Evolutionary conservation across 163 green algal species (phyloP).

Genomic region (Prototheca wickerhamii): DNA sequence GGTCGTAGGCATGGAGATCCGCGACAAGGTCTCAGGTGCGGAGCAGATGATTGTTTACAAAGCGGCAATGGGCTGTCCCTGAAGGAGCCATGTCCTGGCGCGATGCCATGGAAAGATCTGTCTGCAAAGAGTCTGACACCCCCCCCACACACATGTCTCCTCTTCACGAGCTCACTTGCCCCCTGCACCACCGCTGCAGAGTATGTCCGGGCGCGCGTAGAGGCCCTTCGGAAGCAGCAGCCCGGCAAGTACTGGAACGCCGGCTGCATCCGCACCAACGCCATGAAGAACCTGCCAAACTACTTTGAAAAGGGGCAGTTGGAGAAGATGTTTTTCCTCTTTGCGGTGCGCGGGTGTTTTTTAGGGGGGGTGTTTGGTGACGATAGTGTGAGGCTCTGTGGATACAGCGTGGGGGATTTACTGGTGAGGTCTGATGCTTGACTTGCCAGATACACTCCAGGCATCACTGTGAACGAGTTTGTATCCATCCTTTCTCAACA

Average conservation of each 20-base stretch:
- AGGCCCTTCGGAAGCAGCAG: conserved; percentile 49
- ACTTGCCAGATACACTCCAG: too few species aligned
- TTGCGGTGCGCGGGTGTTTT: conserved; percentile 56
- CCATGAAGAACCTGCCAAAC: conserved; percentile 91
- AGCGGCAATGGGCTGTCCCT: too few species aligned
- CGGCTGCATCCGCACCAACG: conserved; percentile 74
- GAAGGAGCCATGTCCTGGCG: too few species aligned
- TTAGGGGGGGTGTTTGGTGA: neutral
- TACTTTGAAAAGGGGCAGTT: conserved; percentile 91
- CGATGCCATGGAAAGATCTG: too few species aligned
- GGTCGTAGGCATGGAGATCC: conserved; percentile 92
- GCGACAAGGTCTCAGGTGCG: conserved; percentile 72
- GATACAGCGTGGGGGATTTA: neutral
- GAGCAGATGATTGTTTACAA: too few species aligned
- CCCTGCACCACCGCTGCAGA: conserved; percentile 20
- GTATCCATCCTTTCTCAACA: too few species aligned
- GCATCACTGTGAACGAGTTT: too few species aligned
- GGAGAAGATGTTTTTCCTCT: conserved; percentile 97
- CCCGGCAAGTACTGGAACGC: conserved; percentile 58
- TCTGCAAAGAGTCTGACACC: too few species aligned
- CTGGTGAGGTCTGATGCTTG: too few species aligned
- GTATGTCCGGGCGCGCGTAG: conserved; percentile 67
- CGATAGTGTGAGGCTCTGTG: neutral
- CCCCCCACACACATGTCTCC: too few species aligned
- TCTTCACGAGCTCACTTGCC: too few species aligned